These are phyloP conservation scores for Avena sativa DNA, from an alignment of 176 grass and related monocot species.

Conservation along the genomic window DNA sequence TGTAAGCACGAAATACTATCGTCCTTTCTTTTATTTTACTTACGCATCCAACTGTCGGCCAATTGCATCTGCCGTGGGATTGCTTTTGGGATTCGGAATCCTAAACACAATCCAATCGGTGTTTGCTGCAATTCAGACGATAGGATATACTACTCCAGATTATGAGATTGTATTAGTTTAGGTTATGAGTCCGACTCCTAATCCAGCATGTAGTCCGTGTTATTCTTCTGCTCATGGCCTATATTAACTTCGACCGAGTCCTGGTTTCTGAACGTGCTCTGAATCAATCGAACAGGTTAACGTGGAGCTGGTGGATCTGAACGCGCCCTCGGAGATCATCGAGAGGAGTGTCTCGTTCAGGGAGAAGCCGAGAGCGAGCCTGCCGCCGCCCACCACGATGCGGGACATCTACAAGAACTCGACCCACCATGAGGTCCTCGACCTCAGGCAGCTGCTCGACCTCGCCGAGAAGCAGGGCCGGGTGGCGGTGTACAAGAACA, in stretches of 20 bases:
- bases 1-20: slow-evolving; percentile 58
- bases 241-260: neutral
- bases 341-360: slow-evolving; percentile 19
- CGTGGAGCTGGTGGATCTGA: slow-evolving; percentile 52
- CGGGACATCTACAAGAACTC: slow-evolving; percentile 25
- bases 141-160: too few relatives aligned
- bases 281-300: slow-evolving; percentile 52
- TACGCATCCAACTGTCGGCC: slow-evolving; percentile 14
- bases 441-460: slow-evolving; percentile 60
- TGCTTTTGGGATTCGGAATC: slow-evolving; percentile 27
- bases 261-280: neutral
- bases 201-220: neutral
- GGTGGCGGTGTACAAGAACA: slow-evolving; percentile 49
- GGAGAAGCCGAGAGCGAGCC: slow-evolving; percentile 33
- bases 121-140: neutral
- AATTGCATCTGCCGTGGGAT: slow-evolving; percentile 26
- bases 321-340: neutral
- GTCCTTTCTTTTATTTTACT: neutral
- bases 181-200: neutral
- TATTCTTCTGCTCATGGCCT: neutral
- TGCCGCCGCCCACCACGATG: neutral
- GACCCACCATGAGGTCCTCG: slow-evolving; percentile 40
- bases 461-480: slow-evolving; percentile 54
- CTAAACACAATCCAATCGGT: neutral
- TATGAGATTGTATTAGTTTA: neutral